phyloP scores from a whole-genome alignment of 148 eudicot genomes.

The Rhododendron griersonianum region DNA sequence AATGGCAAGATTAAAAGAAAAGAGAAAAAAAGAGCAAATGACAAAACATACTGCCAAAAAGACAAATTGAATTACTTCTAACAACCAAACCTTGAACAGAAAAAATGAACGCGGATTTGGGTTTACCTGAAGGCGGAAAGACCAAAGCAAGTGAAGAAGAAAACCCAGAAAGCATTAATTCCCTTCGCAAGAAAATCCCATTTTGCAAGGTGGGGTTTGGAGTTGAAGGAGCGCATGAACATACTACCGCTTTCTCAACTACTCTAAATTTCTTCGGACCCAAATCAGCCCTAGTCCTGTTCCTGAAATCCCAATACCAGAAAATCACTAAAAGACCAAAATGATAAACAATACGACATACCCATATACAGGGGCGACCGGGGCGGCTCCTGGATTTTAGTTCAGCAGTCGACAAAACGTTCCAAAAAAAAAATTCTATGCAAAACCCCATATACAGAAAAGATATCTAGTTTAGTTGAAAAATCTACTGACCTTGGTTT shows the following conservation, averaged over 20 bases:
- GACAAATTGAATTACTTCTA: not conserved
- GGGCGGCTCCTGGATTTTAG: not conserved
- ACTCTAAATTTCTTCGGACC: conserved; percentile 32
- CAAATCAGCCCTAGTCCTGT: conserved; percentile 19
- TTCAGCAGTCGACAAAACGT: not conserved
- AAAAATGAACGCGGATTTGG: not conserved
- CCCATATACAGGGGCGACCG: not conserved
- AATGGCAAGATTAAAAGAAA: not conserved
- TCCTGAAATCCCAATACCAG: conserved; percentile 29
- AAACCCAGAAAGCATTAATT: conserved; percentile 50
- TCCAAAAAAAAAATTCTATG: not conserved
- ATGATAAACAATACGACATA: not conserved
- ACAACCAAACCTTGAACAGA: not conserved
- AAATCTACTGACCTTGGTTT: too few relatives aligned
- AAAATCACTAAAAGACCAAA: not conserved
- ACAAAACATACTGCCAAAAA: not conserved
- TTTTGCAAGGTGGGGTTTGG: conserved; percentile 26
- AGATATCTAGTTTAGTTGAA: too few relatives aligned
- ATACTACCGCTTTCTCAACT: conserved; percentile 22
- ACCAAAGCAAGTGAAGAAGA: conserved; percentile 50
- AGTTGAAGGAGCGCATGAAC: conserved; percentile 20
- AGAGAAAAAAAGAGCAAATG: not conserved
- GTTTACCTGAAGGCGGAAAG: conserved; percentile 44
- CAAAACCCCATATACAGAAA: not conserved
- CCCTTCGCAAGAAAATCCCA: conserved; percentile 43